Evolutionary conservation across 78 protist species (phyloP).

Genomic region (Guillardia theta): DNA sequence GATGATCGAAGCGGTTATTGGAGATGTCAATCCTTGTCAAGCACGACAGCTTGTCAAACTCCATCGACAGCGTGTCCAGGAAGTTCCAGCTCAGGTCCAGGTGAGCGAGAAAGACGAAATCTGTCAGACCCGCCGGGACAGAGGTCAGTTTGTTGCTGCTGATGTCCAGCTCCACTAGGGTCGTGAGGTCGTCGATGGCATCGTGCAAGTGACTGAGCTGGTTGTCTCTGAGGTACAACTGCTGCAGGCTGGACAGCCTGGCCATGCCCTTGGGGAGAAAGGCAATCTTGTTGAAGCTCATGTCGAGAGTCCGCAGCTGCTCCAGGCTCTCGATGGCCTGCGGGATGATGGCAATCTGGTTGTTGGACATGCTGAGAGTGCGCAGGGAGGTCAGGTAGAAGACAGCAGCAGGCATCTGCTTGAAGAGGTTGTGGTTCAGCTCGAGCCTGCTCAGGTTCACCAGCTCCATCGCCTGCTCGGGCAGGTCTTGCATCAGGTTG

Average conservation of each 20-base stretch:
- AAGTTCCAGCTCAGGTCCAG: neutral
- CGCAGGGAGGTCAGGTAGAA: neutral
- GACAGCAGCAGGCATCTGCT: neutral
- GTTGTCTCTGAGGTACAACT: neutral
- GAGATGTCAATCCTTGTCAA: neutral
- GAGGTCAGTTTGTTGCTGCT: neutral
- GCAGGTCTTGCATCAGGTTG: neutral
- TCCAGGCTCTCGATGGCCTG: neutral
- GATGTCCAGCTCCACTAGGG: neutral
- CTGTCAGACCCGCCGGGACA: neutral
- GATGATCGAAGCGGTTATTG: neutral
- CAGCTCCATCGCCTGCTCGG: neutral
- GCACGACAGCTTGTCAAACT: neutral
- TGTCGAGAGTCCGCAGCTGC: neutral
- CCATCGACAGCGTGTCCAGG: neutral
- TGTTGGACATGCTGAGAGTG: neutral
- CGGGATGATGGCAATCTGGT: neutral
- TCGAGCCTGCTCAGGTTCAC: neutral
- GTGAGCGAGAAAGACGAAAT: neutral
- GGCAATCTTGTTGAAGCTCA: neutral
- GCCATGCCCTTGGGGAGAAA: neutral
- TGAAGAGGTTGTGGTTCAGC: neutral
- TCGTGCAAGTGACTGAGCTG: neutral
- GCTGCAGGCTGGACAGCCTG: neutral
- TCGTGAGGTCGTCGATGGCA: neutral